phyloP scores from a whole-genome alignment of 2,329 filamentous ascomycete genomes.

The Myriangium duriaei region DNA sequence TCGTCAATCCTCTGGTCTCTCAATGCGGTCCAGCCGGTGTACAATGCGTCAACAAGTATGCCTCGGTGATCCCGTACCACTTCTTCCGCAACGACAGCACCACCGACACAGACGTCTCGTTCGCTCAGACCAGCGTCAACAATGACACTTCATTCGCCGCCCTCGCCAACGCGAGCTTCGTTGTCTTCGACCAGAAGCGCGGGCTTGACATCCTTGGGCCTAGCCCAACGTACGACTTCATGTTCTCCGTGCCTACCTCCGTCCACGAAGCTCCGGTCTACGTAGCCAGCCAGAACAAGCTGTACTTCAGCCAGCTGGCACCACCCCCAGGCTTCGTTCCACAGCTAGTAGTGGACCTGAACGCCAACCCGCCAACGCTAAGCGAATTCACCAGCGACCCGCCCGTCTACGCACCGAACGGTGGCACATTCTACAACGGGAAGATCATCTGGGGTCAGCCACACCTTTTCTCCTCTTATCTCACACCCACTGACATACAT shows the following conservation, averaged over 20 bases:
- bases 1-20: slow-evolving; percentile 4
- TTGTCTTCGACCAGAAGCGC: slow-evolving; percentile 25
- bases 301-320: slow-evolving; percentile 28
- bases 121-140: slow-evolving; percentile 23
- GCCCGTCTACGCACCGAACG: slow-evolving; percentile 33
- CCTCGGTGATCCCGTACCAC: slow-evolving; percentile 24
- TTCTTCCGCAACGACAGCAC: slow-evolving; percentile 27
- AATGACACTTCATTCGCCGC: slow-evolving; percentile 22
- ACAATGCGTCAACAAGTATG: slow-evolving; percentile 29
- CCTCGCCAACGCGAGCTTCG: slow-evolving; percentile 19
- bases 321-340: slow-evolving; percentile 26
- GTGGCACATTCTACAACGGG: slow-evolving; percentile 29
- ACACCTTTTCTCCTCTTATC: slow-evolving; percentile 1
- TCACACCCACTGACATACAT: not conserved
- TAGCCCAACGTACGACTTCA: slow-evolving; percentile 25
- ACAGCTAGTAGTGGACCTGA: slow-evolving; percentile 28
- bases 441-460: slow-evolving; percentile 25
- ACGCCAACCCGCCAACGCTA: slow-evolving; percentile 29
- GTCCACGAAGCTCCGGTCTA: slow-evolving; percentile 34
- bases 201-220: slow-evolving; percentile 26
- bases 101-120: slow-evolving; percentile 24
- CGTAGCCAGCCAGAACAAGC: slow-evolving; percentile 27
- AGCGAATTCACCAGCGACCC: slow-evolving; percentile 29
- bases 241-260: slow-evolving; percentile 26
- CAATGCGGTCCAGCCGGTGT: slow-evolving; percentile 15